These are phyloP conservation scores for Megacollybia marginata DNA, from an alignment of 768 basidiomycete species.

Conservation along the genomic window DNA sequence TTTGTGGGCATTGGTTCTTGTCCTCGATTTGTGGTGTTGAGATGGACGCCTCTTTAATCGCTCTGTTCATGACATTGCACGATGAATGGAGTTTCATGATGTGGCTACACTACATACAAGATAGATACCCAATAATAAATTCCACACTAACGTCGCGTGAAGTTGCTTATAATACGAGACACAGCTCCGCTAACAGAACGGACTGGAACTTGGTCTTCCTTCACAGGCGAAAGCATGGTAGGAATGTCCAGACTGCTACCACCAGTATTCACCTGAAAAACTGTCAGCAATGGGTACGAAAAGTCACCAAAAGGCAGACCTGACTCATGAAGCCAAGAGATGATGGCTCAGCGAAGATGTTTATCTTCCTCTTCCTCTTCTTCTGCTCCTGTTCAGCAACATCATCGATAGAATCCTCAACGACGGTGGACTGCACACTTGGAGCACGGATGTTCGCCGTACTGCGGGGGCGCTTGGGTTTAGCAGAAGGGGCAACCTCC, in stretches of 20 bases:
- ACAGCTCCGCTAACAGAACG: slow-evolving; percentile 27
- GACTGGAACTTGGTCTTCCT: slow-evolving; percentile 43
- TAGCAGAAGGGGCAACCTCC: slow-evolving; percentile 6
- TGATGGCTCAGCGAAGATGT: slow-evolving; percentile 43
- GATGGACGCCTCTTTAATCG: slow-evolving; percentile 67
- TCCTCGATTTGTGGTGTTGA: slow-evolving; percentile 18
- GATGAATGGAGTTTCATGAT: slow-evolving; percentile 84
- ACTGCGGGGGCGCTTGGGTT: slow-evolving; percentile 9
- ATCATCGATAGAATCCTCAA: slow-evolving; percentile 12
- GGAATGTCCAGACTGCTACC: slow-evolving; percentile 53
- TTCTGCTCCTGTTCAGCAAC: slow-evolving; percentile 32
- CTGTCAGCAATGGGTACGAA: slow-evolving; percentile 2
- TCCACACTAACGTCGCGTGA: background rate
- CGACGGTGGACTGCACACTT: slow-evolving; percentile 10
- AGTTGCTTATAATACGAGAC: slow-evolving; percentile 18
- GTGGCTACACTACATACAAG: slow-evolving; percentile 45
- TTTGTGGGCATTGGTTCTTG: slow-evolving; percentile 36
- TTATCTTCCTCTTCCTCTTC: slow-evolving; percentile 61
- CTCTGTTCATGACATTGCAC: slow-evolving; percentile 65
- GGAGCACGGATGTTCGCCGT: slow-evolving; percentile 12
- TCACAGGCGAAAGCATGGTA: slow-evolving; percentile 59
- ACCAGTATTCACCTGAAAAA: slow-evolving; percentile 16
- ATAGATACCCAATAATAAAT: too few relatives aligned
- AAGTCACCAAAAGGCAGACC: slow-evolving; percentile 18
- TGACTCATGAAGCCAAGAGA: slow-evolving; percentile 36